Evolutionary conservation across 257 asterid genomes (phyloP), one percentile per base, ranked within the genome.

Genomic region (Thymus quinquecostatus): DNA sequence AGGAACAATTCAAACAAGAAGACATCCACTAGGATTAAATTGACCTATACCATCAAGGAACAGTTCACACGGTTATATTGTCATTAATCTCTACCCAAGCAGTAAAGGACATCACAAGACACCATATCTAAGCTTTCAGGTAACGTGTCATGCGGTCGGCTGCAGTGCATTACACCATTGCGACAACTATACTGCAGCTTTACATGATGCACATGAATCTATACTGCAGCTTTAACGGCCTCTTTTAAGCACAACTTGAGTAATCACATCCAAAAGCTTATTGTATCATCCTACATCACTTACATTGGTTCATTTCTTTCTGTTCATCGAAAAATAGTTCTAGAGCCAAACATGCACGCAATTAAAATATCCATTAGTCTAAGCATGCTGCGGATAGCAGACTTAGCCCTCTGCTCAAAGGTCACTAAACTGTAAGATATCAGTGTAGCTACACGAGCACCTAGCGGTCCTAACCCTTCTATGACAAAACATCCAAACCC

Each of bases 321-420:
- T 59, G 29, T 50, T 60, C 51, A 58, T 38, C 41, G 40, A 28
- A n/a, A 49, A 33, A 50, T 71, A 56, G 51, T 50, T 53, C 49
- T 13, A 55, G 64, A 29, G 66, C 56, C 57, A 63, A 48, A 59
- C 40, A 53, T 63, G 60, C 36, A 34, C 55, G 43, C 27, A 27
- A 4, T 38, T 32, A 44, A 36, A 53, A 54, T 14, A 38, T 54
- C 43, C 10, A 13, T 36, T 14, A 67, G 64, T 27, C 53, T 3
- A 10, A 40, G 60, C 73, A 68, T 54, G 54, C 8, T 40, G 53
- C 11, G 41, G 29, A 68, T 38, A 54, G 62, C 62, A 51, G 53
- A 63, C 38, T 40, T 13, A 44, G 43, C 69, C 10, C 21, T 64
- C 40, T 54, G 34, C 47, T 33, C 41, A 40, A 30, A 32, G 60